These are phyloP conservation scores for Onygena corvina DNA, from an alignment of 2,329 filamentous ascomycete genomes.

Conservation along the genomic window DNA sequence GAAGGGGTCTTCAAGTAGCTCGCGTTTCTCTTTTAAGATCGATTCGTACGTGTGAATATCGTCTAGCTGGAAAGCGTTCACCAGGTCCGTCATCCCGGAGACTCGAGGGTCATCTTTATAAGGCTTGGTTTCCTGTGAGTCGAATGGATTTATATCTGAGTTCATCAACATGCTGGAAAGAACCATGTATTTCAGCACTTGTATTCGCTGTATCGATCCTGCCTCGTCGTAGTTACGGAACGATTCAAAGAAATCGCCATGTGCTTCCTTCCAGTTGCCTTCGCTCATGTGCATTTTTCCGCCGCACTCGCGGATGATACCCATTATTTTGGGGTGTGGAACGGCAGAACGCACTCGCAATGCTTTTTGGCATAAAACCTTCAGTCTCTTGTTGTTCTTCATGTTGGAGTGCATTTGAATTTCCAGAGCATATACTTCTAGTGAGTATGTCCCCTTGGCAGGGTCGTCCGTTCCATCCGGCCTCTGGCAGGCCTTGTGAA, in stretches of 20 bases:
- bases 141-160: conserved; percentile 96
- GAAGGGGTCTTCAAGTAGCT: conserved; percentile 82
- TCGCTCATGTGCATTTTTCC: conserved; percentile 99
- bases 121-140: conserved; percentile 96
- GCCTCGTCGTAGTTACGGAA: conserved; percentile 99
- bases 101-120: conserved; percentile 94
- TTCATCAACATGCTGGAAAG: conserved; percentile 98
- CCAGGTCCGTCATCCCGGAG: conserved; percentile 90
- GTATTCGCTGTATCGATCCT: conserved; percentile 86
- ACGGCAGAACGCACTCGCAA: conserved; percentile 91
- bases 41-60: conserved; percentile 86
- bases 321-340: conserved; percentile 97
- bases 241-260: conserved; percentile 96
- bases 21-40: conserved; percentile 74
- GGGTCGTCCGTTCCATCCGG: conserved; percentile 73
- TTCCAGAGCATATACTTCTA: conserved; percentile 92
- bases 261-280: conserved; percentile 96
- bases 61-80: conserved; percentile 91
- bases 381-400: conserved; percentile 93
- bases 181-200: conserved; percentile 93
- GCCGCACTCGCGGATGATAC: conserved; percentile 94
- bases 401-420: conserved; percentile 98
- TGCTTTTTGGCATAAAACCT: conserved; percentile 81
- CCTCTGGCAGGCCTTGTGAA: conserved; percentile 78
- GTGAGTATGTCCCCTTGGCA: conserved; percentile 88